Evolutionary conservation across 345 rosid species (phyloP), one percentile per base, ranked within the genome.

Genomic region (Bruguiera parviflora): DNA sequence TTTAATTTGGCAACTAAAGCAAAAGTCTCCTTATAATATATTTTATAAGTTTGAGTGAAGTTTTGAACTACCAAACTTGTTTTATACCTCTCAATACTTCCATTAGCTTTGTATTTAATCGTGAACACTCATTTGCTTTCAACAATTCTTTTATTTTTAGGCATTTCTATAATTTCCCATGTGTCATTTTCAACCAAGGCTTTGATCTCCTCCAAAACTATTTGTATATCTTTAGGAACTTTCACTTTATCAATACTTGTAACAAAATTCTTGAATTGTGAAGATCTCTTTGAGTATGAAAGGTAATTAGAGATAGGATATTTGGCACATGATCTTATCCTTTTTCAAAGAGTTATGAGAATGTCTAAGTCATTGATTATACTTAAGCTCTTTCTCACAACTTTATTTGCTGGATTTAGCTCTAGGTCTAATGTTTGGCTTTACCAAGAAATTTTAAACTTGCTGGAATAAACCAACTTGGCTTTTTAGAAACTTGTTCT

Each of bases 271-370:
- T 16, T 27, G 28, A 27, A 27, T 20, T 37, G 5, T 18, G 5
- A 5, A 8, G 65, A 63, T 4, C 37, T 4, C 18, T 0, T 63
- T 11, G 1, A 37, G 20, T 63, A 63, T 15, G 67, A 8, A 0
- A 64, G 18, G n/a, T 46, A 43, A 24, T 64, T 46, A 7, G 67
- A 39, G 16, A 64, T 64, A 22, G 19, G 67, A 21, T 64, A 10
- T 11, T 49, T 64, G 20, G 52, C n/a, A 33, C 51, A 33, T 37
- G 53, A 43, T 43, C 55, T 37, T 39, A 64, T 19, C 32, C 55
- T 53, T 22, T 64, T 46, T 13, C 28, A 22, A 2, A 64, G 13
- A 6, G 53, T 15, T 39, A 46, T 64, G 1, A 52, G 65, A 27
- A 27, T 27, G 28, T 27, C 2, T 2, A 27, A 27, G 28, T 27